Conservation (phyloP, 1,284 basidiomycete genomes). For the Marasmius oreades region DNA sequence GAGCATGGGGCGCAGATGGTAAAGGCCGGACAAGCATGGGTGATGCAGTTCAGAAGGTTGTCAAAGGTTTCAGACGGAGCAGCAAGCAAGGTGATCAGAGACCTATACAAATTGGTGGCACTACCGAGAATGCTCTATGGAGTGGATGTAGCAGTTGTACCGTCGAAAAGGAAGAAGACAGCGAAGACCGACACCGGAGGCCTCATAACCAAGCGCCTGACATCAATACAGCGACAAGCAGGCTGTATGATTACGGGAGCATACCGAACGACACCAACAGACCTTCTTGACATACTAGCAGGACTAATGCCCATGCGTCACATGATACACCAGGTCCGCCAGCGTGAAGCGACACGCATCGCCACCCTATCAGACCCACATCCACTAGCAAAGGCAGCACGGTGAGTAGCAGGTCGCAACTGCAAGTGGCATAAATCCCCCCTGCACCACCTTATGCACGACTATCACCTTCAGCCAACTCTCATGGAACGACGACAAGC, state of each 20-base stretch:
- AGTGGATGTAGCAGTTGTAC: too few species aligned
- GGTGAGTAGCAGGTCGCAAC: conserved; percentile 12
- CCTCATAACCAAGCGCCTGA: conserved; percentile 19
- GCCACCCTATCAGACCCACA: conserved; percentile 29
- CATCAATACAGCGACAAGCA: conserved; percentile 28
- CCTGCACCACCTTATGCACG: conserved; percentile 12
- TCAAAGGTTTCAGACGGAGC: too few species aligned
- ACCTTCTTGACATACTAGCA: conserved; percentile 23
- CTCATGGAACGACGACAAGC: background rate
- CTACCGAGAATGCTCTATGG: too few species aligned
- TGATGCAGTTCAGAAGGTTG: background rate
- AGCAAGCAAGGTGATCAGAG: too few species aligned
- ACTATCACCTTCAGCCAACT: background rate
- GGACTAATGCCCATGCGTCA: conserved; percentile 28
- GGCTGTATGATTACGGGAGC: conserved; percentile 31
- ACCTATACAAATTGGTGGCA: too few species aligned
- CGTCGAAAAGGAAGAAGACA: too few species aligned
- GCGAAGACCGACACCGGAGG: too few species aligned
- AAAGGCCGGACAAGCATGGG: conserved; percentile 1
- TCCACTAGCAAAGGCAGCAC: conserved; percentile 22
- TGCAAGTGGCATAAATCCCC: background rate
- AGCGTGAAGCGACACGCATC: conserved; percentile 26
- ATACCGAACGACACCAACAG: conserved; percentile 27
- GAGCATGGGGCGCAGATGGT: background rate
- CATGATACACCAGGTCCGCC: conserved; percentile 21